Evolutionary conservation across 2,329 filamentous ascomycete species (phyloP).

Genomic region (Harringtonia aguacate): DNA sequence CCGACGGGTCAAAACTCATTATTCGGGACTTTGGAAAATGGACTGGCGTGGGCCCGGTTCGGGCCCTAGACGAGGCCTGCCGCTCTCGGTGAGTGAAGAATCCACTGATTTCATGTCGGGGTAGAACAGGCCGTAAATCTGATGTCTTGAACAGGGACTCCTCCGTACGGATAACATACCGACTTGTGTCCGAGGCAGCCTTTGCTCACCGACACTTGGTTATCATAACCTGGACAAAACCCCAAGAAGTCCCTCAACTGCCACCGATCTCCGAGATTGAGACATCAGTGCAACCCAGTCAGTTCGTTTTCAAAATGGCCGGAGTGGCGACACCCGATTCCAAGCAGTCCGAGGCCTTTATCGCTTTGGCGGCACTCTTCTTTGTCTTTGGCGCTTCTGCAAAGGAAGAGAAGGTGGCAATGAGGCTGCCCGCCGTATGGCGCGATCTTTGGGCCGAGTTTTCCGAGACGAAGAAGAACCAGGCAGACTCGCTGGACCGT

Average conservation of each 20-base stretch:
- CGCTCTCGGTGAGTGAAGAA: slow-evolving; percentile 50
- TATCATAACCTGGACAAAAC: slow-evolving; percentile 68
- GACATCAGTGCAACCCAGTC: slow-evolving; percentile 32
- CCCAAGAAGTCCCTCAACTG: slow-evolving; percentile 38
- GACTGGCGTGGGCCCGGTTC: slow-evolving; percentile 63
- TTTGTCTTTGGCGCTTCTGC: slow-evolving; percentile 64
- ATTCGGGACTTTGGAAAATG: slow-evolving; percentile 80
- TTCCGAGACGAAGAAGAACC: slow-evolving; percentile 55
- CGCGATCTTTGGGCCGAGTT: slow-evolving; percentile 80
- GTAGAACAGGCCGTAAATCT: too few relatives aligned
- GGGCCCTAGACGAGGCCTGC: slow-evolving; percentile 79
- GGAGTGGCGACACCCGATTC: slow-evolving; percentile 61
- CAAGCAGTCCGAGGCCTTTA: slow-evolving; percentile 77
- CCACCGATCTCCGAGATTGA: slow-evolving; percentile 33
- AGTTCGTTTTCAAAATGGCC: slow-evolving; percentile 62
- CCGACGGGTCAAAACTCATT: slow-evolving; percentile 43
- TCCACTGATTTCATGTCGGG: too few relatives aligned
- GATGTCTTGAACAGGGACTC: slow-evolving; percentile 46
- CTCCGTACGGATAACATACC: slow-evolving; percentile 55
- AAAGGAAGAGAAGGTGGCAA: slow-evolving; percentile 77
- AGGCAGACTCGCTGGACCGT: slow-evolving; percentile 61
- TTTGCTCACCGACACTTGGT: slow-evolving; percentile 70
- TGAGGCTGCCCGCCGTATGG: slow-evolving; percentile 71
- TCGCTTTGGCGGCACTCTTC: slow-evolving; percentile 75
- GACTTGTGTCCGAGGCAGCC: slow-evolving; percentile 57